These are phyloP conservation scores for Serendipita sp. DNA, from an alignment of 768 basidiomycete genomes.

Conservation along the genomic window DNA sequence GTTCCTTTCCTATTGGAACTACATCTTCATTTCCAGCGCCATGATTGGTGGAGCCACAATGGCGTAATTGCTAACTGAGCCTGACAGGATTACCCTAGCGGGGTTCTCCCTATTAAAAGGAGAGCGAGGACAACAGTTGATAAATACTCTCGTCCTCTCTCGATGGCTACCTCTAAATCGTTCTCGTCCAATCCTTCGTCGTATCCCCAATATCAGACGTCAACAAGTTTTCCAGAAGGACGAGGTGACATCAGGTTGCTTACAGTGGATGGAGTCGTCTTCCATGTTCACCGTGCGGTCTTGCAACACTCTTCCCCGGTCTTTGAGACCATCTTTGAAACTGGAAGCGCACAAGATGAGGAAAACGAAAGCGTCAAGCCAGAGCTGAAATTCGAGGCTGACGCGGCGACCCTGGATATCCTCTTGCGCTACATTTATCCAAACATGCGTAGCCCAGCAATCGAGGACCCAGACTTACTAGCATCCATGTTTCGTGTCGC, in stretches of 20 bases:
- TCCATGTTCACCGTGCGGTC: not conserved
- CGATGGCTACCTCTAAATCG: too few species aligned
- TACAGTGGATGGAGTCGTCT: not conserved
- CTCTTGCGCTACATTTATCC: not conserved
- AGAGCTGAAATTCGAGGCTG: not conserved
- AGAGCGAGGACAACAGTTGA: too few species aligned
- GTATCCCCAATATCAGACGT: not conserved
- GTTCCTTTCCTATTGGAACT: too few species aligned
- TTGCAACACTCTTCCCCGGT: not conserved
- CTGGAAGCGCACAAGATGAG: not conserved
- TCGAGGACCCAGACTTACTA: not conserved
- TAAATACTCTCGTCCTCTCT: too few species aligned
- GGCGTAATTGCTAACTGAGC: too few species aligned
- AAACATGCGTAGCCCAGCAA: not conserved
- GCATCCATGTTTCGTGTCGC: not conserved
- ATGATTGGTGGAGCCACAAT: too few species aligned
- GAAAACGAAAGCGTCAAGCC: not conserved
- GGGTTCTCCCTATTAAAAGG: too few species aligned
- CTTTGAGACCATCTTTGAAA: conserved; percentile 4
- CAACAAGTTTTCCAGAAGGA: not conserved
- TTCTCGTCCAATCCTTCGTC: too few species aligned
- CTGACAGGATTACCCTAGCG: too few species aligned
- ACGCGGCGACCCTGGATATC: not conserved
- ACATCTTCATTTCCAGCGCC: not conserved
- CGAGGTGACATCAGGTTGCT: not conserved